Evolutionary conservation across 768 basidiomycete genomes (phyloP).

Genomic region (Boletus subcaerulescens): DNA sequence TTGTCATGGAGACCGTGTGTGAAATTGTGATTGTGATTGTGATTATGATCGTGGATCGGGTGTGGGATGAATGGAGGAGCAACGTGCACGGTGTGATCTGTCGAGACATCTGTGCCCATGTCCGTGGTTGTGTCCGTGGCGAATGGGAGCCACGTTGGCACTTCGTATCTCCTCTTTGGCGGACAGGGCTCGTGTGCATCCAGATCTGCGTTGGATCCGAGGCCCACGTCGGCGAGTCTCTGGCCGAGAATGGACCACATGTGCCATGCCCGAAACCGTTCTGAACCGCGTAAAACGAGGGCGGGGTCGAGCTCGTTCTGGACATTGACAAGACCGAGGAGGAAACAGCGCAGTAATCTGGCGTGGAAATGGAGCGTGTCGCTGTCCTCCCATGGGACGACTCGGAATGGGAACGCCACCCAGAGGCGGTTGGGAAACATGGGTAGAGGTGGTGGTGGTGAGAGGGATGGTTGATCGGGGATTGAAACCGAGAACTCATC

Average conservation of each 20-base stretch:
- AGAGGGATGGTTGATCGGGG: not conserved
- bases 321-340: not conserved
- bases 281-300: not conserved
- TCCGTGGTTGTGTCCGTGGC: not conserved
- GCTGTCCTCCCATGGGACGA: constrained; percentile 13
- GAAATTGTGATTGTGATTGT: not conserved
- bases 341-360: constrained; percentile 13
- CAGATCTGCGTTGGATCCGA: not conserved
- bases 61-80: not conserved
- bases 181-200: constrained; percentile 5
- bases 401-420: not conserved
- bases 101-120: not conserved
- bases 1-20: not conserved
- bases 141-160: not conserved
- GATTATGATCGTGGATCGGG: not conserved
- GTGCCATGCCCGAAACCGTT: not conserved
- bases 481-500: not conserved
- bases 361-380: constrained; percentile 9
- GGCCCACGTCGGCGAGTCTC: not conserved
- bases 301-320: not conserved
- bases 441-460: not conserved
- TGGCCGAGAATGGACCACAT: not conserved
- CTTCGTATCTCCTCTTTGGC: constrained; percentile 9
- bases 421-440: constrained; percentile 1
- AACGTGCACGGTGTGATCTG: not conserved